A percentile compares a stretch with the other conserved stretches of the same genome.
Evolutionary conservation across 176 grass and related monocot genomes (phyloP).

Genomic region (Sorghum bicolor): DNA sequence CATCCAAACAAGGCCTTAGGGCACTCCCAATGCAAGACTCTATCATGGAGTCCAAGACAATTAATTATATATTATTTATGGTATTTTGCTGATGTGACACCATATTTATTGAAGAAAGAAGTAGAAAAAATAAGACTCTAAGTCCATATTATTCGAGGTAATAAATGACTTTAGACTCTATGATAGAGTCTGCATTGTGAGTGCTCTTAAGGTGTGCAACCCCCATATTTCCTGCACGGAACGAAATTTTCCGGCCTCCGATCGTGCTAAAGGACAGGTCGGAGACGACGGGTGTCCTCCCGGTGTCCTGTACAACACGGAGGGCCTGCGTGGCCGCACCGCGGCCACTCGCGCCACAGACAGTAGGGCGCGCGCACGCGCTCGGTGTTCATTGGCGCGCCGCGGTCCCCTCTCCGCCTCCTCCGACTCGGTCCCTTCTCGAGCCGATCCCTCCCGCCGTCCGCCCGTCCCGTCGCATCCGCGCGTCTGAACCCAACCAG

Average conservation of each 20-base stretch:
- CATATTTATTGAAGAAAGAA: too few relatives aligned
- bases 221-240: not conserved
- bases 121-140: too few relatives aligned
- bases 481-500: not conserved
- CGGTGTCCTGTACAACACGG: not conserved
- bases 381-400: slow-evolving; percentile 2
- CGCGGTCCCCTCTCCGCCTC: not conserved
- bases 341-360: not conserved
- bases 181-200: too few relatives aligned
- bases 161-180: too few relatives aligned
- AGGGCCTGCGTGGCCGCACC: slow-evolving; percentile 9
- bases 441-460: not conserved
- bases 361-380: not conserved
- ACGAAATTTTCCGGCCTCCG: not conserved
- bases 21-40: too few relatives aligned
- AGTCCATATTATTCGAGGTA: too few relatives aligned
- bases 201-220: not conserved
- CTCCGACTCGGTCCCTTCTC: too few relatives aligned
- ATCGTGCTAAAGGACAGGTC: not conserved
- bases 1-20: too few relatives aligned
- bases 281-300: too few relatives aligned
- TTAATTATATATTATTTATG: too few relatives aligned
- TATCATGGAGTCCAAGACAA: too few relatives aligned
- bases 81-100: too few relatives aligned
- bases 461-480: not conserved